Conservation (phyloP, 1,284 basidiomycete species). For the Puccinia coronata region DNA sequence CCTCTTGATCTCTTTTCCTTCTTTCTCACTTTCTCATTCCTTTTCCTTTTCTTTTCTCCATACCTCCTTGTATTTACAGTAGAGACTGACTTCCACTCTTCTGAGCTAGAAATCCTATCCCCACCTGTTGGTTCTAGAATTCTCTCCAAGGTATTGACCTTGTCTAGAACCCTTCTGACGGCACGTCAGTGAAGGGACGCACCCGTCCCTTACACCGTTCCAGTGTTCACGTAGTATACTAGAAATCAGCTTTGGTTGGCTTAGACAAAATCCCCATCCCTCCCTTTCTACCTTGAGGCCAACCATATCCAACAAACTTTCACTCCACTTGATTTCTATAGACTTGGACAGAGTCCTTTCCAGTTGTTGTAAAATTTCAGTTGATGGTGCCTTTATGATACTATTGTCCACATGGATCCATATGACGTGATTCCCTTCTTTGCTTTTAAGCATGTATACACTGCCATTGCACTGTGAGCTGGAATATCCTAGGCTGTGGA, state of each 20-base stretch:
- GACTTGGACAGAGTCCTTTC: neutral
- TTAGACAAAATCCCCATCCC: neutral
- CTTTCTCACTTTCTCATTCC: no score
- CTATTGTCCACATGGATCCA: slow-evolving; percentile 26
- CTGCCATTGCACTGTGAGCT: neutral
- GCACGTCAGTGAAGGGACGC: neutral
- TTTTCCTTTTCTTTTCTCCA: no score
- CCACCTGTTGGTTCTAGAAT: no score
- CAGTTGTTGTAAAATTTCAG: neutral
- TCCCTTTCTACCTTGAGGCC: neutral
- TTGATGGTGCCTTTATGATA: neutral
- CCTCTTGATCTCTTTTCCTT: no score
- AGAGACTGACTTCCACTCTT: no score
- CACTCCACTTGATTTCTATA: neutral
- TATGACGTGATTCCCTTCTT: neutral
- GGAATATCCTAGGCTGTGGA: neutral
- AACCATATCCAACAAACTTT: neutral
- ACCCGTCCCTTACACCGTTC: neutral
- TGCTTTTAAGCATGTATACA: neutral
- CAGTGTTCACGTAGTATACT: neutral
- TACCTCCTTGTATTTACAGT: no score
- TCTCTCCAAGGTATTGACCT: no score
- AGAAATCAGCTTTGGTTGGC: neutral
- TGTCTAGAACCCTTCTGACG: no score
- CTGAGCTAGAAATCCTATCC: no score